Conservation (phyloP, 176 grass and related monocot species). For the Chrysopogon serrulatus region DNA sequence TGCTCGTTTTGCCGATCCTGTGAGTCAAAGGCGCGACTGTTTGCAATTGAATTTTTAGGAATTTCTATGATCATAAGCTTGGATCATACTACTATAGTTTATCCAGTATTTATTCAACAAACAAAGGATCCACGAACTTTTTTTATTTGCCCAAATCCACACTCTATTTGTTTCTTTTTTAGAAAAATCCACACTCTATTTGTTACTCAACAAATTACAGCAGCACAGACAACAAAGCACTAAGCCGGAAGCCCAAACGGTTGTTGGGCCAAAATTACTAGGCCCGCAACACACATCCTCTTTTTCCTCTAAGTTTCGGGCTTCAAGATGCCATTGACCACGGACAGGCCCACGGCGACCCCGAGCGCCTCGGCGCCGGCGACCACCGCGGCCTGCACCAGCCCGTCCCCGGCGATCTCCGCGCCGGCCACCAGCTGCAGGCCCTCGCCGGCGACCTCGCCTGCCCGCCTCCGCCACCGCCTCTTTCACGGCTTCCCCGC, state of each 20-base stretch:
- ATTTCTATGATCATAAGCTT: no score
- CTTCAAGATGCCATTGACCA: slow-evolving; percentile 78
- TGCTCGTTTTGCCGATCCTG: no score
- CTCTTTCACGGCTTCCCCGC: slow-evolving; percentile 42
- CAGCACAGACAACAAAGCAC: not conserved
- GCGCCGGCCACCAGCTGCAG: slow-evolving; percentile 35
- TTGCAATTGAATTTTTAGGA: no score
- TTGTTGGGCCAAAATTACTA: not conserved
- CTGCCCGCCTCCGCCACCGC: slow-evolving; percentile 12
- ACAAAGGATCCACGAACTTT: no score
- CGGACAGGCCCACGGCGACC: slow-evolving; percentile 62
- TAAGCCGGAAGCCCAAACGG: not conserved
- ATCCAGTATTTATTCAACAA: no score
- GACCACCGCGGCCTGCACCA: slow-evolving; percentile 75
- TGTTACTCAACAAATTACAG: not conserved
- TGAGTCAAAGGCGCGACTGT: no score
- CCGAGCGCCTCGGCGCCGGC: slow-evolving; percentile 77
- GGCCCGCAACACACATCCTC: not conserved
- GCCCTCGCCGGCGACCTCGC: slow-evolving; percentile 35
- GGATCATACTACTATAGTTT: no score
- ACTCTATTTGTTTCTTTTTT: slow-evolving; percentile 6
- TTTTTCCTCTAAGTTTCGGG: slow-evolving; percentile 56
- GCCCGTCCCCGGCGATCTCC: slow-evolving; percentile 53
- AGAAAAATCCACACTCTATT: not conserved
- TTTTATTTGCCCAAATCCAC: not conserved